phyloP scores from a whole-genome alignment of 2,329 filamentous ascomycete species.

The Mycosphaerella arachidis region DNA sequence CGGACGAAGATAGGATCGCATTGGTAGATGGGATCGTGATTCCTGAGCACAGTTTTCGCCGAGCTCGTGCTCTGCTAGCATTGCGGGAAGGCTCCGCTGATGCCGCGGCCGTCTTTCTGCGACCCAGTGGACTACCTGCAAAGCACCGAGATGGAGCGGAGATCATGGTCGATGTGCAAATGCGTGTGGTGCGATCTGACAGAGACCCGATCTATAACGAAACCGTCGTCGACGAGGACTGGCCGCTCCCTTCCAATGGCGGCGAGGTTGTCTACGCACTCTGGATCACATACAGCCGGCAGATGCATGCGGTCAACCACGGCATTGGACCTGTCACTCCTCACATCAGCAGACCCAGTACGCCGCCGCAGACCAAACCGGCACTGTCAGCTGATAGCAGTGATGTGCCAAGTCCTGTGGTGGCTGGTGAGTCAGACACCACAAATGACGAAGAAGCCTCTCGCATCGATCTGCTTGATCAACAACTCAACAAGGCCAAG shows the following conservation, averaged over 20 bases:
- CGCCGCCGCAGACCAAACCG: constrained; percentile 65
- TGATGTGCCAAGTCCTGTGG: constrained; percentile 28
- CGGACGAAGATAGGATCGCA: constrained; percentile 77
- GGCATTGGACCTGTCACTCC: constrained; percentile 60
- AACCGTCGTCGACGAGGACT: constrained; percentile 61
- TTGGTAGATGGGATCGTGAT: constrained; percentile 93
- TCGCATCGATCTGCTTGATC: constrained; percentile 46
- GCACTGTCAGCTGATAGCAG: constrained; percentile 16
- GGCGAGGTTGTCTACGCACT: constrained; percentile 87
- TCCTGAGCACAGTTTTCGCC: constrained; percentile 90
- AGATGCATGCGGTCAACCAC: constrained; percentile 72
- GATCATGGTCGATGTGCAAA: constrained; percentile 90
- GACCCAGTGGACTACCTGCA: constrained; percentile 78
- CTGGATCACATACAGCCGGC: constrained; percentile 95
- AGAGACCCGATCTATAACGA: constrained; percentile 57
- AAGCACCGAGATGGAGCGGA: constrained; percentile 86
- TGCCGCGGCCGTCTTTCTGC: constrained; percentile 69
- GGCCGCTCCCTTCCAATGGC: constrained; percentile 49
- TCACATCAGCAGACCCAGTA: constrained; percentile 58
- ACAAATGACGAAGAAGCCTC: constrained; percentile 30
- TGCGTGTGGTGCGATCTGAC: constrained; percentile 92
- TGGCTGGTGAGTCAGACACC: constrained; percentile 28
- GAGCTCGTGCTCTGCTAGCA: constrained; percentile 77
- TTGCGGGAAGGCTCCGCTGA: constrained; percentile 79
- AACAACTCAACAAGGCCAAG: constrained; percentile 40